Conservation (phyloP, 805 yeast species). For the Hemisphaericaspora nanyangensis region DNA sequence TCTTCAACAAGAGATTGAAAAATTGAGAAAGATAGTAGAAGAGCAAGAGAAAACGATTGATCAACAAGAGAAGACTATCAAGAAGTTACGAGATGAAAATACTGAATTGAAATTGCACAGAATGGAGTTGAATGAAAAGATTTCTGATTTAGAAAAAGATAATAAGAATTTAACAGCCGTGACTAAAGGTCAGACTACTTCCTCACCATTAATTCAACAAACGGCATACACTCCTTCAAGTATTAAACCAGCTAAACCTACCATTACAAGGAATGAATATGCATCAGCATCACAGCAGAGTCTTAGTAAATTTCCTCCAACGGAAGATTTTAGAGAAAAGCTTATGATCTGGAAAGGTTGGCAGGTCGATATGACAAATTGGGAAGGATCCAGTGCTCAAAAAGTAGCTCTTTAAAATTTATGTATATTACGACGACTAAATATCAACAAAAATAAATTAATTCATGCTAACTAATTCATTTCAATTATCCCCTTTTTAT, state of each 20-base stretch:
- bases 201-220: neutral
- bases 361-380: slow-evolving; percentile 80
- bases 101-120: slow-evolving; percentile 37
- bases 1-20: slow-evolving; percentile 25
- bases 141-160: slow-evolving; percentile 25
- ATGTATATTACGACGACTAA: too few relatives aligned
- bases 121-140: slow-evolving; percentile 36
- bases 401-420: slow-evolving; percentile 23
- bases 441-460: too few relatives aligned
- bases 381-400: slow-evolving; percentile 65
- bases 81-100: slow-evolving; percentile 36
- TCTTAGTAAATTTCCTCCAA: slow-evolving; percentile 15
- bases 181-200: neutral
- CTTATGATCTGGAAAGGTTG: slow-evolving; percentile 75
- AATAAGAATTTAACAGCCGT: slow-evolving; percentile 12
- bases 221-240: slow-evolving; percentile 1
- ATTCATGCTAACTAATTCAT: too few relatives aligned
- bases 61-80: slow-evolving; percentile 32
- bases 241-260: slow-evolving; percentile 24
- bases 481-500: too few relatives aligned
- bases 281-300: slow-evolving; percentile 24
- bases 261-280: slow-evolving; percentile 25
- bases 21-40: slow-evolving; percentile 39
- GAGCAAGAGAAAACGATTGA: slow-evolving; percentile 22
- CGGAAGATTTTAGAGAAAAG: slow-evolving; percentile 53